Percentiles rank a stretch among this genome's conserved stretches.
phyloP scores from a whole-genome alignment of 2,329 filamentous ascomycete genomes.

The Hortaea werneckii region DNA sequence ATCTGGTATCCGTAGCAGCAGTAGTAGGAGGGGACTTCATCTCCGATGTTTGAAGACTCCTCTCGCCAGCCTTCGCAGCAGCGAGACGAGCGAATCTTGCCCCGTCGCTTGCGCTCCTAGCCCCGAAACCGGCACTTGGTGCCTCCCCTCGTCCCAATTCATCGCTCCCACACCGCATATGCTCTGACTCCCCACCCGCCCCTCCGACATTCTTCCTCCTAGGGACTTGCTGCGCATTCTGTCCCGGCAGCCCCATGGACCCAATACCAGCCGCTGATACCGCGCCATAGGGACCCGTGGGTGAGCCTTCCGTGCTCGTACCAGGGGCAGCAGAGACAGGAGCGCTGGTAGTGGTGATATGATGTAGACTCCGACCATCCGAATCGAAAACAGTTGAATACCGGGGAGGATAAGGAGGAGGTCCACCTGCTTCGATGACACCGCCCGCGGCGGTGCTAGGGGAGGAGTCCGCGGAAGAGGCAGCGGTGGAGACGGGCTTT shows the following conservation, averaged over 20 bases:
- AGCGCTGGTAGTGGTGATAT: background rate
- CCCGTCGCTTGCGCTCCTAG: background rate
- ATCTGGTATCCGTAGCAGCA: too few species aligned
- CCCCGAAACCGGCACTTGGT: too few species aligned
- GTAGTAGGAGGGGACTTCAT: too few species aligned
- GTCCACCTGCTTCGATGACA: conserved; percentile 16
- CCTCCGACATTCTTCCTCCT: too few species aligned
- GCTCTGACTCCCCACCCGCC: too few species aligned
- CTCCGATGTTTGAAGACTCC: background rate
- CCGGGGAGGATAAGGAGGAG: conserved; percentile 32
- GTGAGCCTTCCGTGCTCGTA: too few species aligned
- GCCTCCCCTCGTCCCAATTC: conserved; percentile 4
- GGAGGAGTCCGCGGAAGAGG: background rate
- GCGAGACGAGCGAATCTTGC: conserved; percentile 5
- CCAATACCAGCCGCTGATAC: too few species aligned
- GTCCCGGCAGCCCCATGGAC: too few species aligned
- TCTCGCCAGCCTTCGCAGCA: conserved; percentile 7
- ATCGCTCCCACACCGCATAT: too few species aligned
- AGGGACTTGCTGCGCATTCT: too few species aligned
- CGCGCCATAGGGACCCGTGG: too few species aligned
- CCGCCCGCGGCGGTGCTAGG: conserved; percentile 15
- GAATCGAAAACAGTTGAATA: conserved; percentile 34
- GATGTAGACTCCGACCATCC: conserved; percentile 22
- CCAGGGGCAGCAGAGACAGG: too few species aligned
- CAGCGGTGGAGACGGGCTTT: conserved; percentile 7